Evolutionary conservation across 2,329 filamentous ascomycete species (phyloP), one percentile per base, ranked within the genome.

Genomic region (Amesomyces nigricolor): DNA sequence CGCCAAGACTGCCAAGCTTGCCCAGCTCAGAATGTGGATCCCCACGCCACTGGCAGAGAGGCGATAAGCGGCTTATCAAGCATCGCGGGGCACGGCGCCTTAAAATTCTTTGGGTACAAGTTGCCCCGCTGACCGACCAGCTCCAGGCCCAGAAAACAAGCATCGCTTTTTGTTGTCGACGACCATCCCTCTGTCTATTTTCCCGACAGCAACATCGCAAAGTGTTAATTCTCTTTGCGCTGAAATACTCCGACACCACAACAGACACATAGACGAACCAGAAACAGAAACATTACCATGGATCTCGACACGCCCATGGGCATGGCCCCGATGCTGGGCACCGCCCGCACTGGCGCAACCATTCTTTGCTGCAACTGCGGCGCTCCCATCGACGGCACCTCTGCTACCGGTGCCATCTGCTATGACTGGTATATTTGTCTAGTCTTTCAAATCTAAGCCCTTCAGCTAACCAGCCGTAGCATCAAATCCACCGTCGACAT

Each of bases 291-390:
- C 10, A 2, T 4, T 46, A 47, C 17, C 53, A 70, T 70, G 66
- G 68, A 69, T 62, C 44, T 70, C 57, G 68, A 70, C 60, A 62
- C 60, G 17, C 65, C 66, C 51, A 64, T 69, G 61, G 58, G 61
- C 47, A 67, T 69, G 60, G 65, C 61, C 47, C 51, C 62, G 26
- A 48, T 63, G 37, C 30, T 56, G 48, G 66, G 60, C 17, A 59
- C 59, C 11, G 62, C 62, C n/a, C 61, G 62, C 55, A 66, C 65
- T 2, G 63, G 63, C 54, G 67, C 68, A 42, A 70, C 68, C n/a
- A 96, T 97, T 68, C 87, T 99, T 56, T 99, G 94, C 74, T 96
- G 90, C 77, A 96, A 97, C 79, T 99, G 94, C 72, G 94, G 92
- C 68, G 91, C 89, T 58, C 87, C 92, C 39, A 96, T 99, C 67